Percentiles rank a stretch among this genome's conserved stretches.
These are phyloP conservation scores for Phytophthora fragariae DNA, from an alignment of 352 stramenopile species.

Conservation along the genomic window DNA sequence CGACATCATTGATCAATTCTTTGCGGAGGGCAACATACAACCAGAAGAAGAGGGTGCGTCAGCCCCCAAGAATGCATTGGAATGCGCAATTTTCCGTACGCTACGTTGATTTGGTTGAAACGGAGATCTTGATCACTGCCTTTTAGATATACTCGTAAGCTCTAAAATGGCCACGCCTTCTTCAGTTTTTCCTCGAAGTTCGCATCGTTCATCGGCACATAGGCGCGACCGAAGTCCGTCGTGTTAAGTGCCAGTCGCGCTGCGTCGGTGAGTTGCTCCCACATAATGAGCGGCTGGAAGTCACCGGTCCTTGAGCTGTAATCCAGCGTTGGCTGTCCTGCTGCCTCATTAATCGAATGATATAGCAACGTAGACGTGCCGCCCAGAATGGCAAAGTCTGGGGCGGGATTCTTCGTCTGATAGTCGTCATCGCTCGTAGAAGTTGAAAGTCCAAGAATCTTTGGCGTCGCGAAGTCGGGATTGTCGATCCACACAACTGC, in stretches of 20 bases:
- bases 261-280: not conserved
- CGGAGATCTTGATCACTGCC: not conserved
- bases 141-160: not conserved
- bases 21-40: too few species aligned
- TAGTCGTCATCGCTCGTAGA: not conserved
- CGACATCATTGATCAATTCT: too few species aligned
- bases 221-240: not conserved
- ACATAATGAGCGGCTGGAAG: not conserved
- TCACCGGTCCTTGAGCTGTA: not conserved
- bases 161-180: slow-evolving; percentile 2
- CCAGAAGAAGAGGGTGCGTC: too few species aligned
- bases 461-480: not conserved
- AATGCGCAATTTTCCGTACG: too few species aligned
- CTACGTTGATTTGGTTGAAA: not conserved
- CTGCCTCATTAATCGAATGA: not conserved
- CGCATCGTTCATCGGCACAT: not conserved
- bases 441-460: not conserved
- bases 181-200: not conserved
- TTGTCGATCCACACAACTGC: slow-evolving; percentile 3
- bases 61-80: too few species aligned
- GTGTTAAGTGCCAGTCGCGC: not conserved
- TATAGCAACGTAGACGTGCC: not conserved
- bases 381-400: slow-evolving; percentile 1
- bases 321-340: not conserved
- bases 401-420: not conserved